Base-by-base conservation (phyloP, 2,329 filamentous ascomycete genomes). In the Leptosphaerulina australis region DNA sequence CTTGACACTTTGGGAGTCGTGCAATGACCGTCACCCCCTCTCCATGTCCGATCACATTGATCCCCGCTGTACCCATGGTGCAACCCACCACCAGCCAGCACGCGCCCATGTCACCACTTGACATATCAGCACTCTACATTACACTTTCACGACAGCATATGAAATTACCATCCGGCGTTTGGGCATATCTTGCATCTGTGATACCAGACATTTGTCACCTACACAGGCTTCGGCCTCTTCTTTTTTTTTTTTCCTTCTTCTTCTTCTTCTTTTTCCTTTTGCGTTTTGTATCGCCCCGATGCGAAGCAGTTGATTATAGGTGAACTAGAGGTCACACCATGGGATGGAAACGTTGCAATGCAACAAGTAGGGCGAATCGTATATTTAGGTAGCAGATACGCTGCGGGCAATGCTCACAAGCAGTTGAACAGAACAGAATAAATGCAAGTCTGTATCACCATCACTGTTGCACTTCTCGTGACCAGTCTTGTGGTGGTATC, bases 151-250 rank as follows among this genome's bases (percentile, higher is more conserved):
- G 68, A 68, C 55, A 50, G 56, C 55, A 64, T 47, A 68, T 50
- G 60, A 67, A 49, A 52, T 62, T 62, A 53, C 55, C 38, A 44
- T 59, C 59, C 49, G 67, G 63, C 56, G 63, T 67, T 68, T 53
- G 58, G 61, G 58, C 57, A 56, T 45, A 48, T 60, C 54, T 61
- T 53, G 45, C 53, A 61, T 57, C 50, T 61, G 66, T 70, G 69
- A 72, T 72, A 72, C 69, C 69, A 72, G 68, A 71, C 69, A 58
- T 56, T 53, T 58, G 68, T 71, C 67, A 70, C 60, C 59, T 59
- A 66, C 56, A 66, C 38, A 58, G 63, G 64, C 66, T 55, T 52
- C 31, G 43, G 60, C 62, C 58, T 58, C 20, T 55, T 57, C 63
- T 56, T 22, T 44, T 54, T 56, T n/a, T n/a, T n/a, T n/a, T n/a